Evolutionary conservation across 2,329 filamentous ascomycete genomes (phyloP).

Genomic region (Hirsutella minnesotensis): DNA sequence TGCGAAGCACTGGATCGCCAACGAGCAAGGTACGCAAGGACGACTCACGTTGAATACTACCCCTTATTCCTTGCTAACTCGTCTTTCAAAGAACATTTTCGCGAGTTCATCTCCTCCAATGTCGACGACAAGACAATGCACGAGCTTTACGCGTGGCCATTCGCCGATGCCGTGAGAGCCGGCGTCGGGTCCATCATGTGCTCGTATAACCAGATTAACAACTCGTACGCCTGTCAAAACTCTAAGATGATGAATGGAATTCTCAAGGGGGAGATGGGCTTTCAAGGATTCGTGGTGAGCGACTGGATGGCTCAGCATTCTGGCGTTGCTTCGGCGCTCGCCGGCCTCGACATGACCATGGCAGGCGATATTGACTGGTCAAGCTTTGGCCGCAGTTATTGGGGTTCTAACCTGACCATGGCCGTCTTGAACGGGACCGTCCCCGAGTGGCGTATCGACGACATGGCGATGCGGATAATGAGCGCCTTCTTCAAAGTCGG

Average conservation of each 20-base stretch:
- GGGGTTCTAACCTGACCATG: constrained; percentile 79
- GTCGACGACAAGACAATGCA: constrained; percentile 64
- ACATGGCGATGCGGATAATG: constrained; percentile 82
- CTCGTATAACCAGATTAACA: constrained; percentile 69
- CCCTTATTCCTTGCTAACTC: too few species aligned
- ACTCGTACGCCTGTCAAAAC: constrained; percentile 71
- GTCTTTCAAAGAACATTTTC: constrained; percentile 52
- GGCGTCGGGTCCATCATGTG: constrained; percentile 55
- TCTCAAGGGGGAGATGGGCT: constrained; percentile 68
- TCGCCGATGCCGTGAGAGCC: constrained; percentile 58
- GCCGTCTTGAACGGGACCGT: constrained; percentile 83
- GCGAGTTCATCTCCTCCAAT: constrained; percentile 49
- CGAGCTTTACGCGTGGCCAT: constrained; percentile 69
- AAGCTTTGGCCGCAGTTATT: constrained; percentile 59
- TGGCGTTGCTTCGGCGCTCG: constrained; percentile 52
- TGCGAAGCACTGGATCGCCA: constrained; percentile 63
- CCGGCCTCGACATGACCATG: constrained; percentile 81
- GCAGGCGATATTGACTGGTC: constrained; percentile 66
- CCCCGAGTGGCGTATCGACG: constrained; percentile 76
- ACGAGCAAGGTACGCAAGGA: constrained; percentile 47
- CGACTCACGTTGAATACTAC: too few species aligned
- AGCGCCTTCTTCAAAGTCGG: constrained; percentile 57
- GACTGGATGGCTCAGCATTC: constrained; percentile 71
- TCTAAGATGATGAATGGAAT: constrained; percentile 63
- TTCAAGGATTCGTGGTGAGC: constrained; percentile 70